A percentile compares a stretch with the other conserved stretches of the same genome.
phyloP scores from a whole-genome alignment of 805 yeast species.

The Starmera dryadoides region DNA sequence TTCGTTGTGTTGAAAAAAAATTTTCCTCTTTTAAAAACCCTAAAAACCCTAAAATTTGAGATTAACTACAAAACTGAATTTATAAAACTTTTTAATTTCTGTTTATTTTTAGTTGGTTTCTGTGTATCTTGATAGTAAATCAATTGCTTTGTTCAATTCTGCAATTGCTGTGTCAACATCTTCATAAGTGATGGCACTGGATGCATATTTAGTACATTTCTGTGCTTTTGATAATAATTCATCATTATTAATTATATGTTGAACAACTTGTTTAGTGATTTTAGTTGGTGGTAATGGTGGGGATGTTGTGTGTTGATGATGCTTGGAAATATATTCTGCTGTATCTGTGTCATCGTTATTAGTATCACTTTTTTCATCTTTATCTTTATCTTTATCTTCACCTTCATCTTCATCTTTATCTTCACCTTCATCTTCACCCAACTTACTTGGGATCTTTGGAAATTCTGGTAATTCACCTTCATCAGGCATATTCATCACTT shows the following conservation, averaged over 20 bases:
- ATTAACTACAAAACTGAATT: no score
- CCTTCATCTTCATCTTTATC: neutral
- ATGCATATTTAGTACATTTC: slow-evolving; percentile 65
- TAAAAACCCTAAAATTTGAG: no score
- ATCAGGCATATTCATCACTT: slow-evolving; percentile 3
- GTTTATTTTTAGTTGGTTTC: slow-evolving; percentile 45
- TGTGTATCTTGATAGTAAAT: slow-evolving; percentile 8
- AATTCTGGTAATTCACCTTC: slow-evolving; percentile 1
- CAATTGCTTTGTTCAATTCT: slow-evolving; percentile 5
- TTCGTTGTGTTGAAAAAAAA: no score
- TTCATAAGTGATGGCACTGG: slow-evolving; percentile 66
- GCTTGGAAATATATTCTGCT: slow-evolving; percentile 1
- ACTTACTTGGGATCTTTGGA: slow-evolving; percentile 1
- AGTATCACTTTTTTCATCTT: no score
- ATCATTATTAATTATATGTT: slow-evolving; percentile 24
- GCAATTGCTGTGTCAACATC: slow-evolving; percentile 53
- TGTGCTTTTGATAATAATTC: slow-evolving; percentile 36
- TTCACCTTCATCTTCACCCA: neutral
- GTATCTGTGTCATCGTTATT: neutral
- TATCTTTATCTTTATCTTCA: neutral
- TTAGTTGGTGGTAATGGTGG: neutral
- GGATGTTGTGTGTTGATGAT: neutral
- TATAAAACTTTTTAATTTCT: no score
- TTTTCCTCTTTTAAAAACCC: no score
- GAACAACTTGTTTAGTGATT: slow-evolving; percentile 12